phyloP scores from a whole-genome alignment of 441 rosid genomes.

The Melastoma candidum region DNA sequence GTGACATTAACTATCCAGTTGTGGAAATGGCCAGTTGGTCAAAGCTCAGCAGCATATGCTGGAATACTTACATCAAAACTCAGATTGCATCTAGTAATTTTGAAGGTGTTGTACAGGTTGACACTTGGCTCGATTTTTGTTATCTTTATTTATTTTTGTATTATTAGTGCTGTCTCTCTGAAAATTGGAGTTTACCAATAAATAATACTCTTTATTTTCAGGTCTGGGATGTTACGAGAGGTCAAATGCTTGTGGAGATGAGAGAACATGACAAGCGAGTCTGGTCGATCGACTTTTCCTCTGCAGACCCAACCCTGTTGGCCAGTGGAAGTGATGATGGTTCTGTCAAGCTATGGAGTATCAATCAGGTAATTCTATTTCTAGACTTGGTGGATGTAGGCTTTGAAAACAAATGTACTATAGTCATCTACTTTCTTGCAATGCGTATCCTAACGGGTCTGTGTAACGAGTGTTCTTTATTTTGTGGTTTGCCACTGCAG shows the following conservation, averaged over 20 bases:
- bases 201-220: slow-evolving; percentile 12
- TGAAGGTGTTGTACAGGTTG: slow-evolving; percentile 96
- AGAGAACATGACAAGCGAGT: slow-evolving; percentile 86
- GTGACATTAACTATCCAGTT: slow-evolving; percentile 86
- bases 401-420: slow-evolving; percentile 66
- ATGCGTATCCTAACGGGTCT: no score
- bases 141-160: no score
- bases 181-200: no score
- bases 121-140: background rate
- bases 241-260: slow-evolving; percentile 63
- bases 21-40: slow-evolving; percentile 83
- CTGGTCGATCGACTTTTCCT: slow-evolving; percentile 86
- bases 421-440: slow-evolving; percentile 13
- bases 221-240: slow-evolving; percentile 88
- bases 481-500: slow-evolving; percentile 48
- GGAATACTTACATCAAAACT: slow-evolving; percentile 87
- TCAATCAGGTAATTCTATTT: slow-evolving; percentile 88
- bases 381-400: slow-evolving; percentile 74
- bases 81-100: slow-evolving; percentile 95
- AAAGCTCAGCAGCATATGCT: slow-evolving; percentile 79
- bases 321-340: slow-evolving; percentile 97
- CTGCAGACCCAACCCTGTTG: slow-evolving; percentile 76
- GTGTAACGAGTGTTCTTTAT: slow-evolving; percentile 11
- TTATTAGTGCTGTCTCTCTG: no score
- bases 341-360: slow-evolving; percentile 94